Conservation (phyloP, 768 basidiomycete genomes). For the Phylloporus sp. region DNA sequence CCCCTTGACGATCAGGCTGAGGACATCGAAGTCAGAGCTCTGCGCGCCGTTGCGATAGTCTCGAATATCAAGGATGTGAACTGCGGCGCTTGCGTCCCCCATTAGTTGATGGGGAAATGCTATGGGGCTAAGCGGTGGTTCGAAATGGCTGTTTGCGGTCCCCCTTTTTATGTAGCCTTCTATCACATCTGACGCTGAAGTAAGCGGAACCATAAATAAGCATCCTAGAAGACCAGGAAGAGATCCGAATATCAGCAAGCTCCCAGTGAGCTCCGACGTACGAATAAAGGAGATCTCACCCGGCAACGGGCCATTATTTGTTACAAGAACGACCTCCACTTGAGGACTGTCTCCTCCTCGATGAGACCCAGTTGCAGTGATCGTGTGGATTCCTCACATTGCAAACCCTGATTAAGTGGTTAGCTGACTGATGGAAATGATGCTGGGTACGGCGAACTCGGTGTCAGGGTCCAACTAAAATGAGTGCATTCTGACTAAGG, state of each 20-base stretch:
- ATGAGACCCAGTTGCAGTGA: background rate
- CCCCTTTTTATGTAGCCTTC: background rate
- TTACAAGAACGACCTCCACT: background rate
- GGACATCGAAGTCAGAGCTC: conserved; percentile 31
- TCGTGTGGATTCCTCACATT: too few relatives aligned
- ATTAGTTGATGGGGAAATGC: conserved; percentile 3
- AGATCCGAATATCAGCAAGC: background rate
- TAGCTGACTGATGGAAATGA: background rate
- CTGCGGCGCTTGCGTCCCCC: conserved; percentile 18
- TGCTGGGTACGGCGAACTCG: background rate
- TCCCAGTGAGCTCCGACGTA: background rate
- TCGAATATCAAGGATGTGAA: conserved; percentile 24
- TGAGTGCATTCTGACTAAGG: background rate
- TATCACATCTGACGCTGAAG: conserved; percentile 6
- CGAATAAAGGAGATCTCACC: background rate
- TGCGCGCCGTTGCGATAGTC: conserved; percentile 5
- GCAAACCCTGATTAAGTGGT: too few relatives aligned
- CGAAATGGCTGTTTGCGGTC: too few relatives aligned
- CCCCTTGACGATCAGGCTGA: conserved; percentile 49
- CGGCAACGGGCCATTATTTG: background rate
- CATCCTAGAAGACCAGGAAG: background rate
- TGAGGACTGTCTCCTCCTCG: background rate
- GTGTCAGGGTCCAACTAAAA: background rate
- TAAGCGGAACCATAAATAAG: conserved; percentile 9
- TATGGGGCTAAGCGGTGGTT: background rate